These are phyloP conservation scores for Scheffersomyces coipomensis DNA, from an alignment of 805 yeast genomes.

Conservation along the genomic window DNA sequence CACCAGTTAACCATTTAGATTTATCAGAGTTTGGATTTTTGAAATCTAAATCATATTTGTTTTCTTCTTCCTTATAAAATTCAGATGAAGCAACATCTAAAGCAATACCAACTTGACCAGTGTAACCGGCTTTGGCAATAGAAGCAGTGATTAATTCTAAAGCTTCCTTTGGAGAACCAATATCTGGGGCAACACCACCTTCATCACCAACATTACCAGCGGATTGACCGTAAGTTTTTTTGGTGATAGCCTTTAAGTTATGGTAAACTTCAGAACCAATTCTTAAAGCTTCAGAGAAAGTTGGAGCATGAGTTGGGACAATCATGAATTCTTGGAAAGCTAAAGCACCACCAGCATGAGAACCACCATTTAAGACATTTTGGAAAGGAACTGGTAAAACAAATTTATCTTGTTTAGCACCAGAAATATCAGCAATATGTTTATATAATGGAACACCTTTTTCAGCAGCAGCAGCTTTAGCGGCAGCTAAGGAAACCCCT, in stretches of 20 bases:
- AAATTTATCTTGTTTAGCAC: slow-evolving; percentile 71
- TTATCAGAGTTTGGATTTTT: slow-evolving; percentile 93
- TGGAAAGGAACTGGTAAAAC: slow-evolving; percentile 99
- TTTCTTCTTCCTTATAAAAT: slow-evolving; percentile 85
- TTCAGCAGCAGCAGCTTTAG: slow-evolving; percentile 98
- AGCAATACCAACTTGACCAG: slow-evolving; percentile 88
- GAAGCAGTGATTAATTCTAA: slow-evolving; percentile 89
- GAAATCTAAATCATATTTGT: slow-evolving; percentile 93
- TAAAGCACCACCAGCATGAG: slow-evolving; percentile 99
- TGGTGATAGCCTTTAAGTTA: slow-evolving; percentile 87
- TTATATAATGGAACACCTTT: slow-evolving; percentile 90
- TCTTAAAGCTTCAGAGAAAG: slow-evolving; percentile 95
- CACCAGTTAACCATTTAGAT: slow-evolving; percentile 88
- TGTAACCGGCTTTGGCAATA: slow-evolving; percentile 93
- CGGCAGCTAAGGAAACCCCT: slow-evolving; percentile 96
- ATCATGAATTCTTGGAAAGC: slow-evolving; percentile 99
- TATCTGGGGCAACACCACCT: slow-evolving; percentile 99
- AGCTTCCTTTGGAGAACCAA: slow-evolving; percentile 94
- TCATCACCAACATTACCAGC: slow-evolving; percentile 99
- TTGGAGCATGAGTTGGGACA: slow-evolving; percentile 87
- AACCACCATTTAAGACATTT: slow-evolving; percentile 99
- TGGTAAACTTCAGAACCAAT: slow-evolving; percentile 98
- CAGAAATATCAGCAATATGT: slow-evolving; percentile 82
- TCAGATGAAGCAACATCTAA: slow-evolving; percentile 97
- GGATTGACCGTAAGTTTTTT: slow-evolving; percentile 93